These are phyloP conservation scores for Apiospora kogelbergensis DNA, from an alignment of 2,329 filamentous ascomycete species.

Conservation along the genomic window DNA sequence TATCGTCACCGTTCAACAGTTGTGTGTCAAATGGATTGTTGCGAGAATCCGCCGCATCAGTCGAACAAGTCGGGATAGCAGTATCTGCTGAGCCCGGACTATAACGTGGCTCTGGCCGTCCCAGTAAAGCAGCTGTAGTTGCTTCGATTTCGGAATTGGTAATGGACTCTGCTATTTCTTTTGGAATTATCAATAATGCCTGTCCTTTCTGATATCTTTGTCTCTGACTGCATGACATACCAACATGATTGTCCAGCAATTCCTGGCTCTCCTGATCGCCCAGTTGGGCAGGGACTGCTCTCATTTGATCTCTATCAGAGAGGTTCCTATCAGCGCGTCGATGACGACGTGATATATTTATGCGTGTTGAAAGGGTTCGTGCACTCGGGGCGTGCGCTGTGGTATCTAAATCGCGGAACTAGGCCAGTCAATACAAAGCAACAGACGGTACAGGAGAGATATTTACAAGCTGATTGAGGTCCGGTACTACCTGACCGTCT, in stretches of 20 bases:
- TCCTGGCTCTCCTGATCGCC: not conserved
- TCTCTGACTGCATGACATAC: not conserved
- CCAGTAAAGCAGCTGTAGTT: not conserved
- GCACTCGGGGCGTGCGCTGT: not conserved
- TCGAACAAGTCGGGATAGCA: not conserved
- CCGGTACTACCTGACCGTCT: not conserved
- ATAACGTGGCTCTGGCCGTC: not conserved
- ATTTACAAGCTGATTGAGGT: not conserved
- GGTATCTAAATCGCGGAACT: not conserved
- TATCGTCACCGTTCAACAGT: not conserved
- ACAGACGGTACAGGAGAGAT: not conserved
- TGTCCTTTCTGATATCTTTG: not conserved
- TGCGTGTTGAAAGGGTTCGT: not conserved
- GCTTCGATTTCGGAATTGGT: not conserved
- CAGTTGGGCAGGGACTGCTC: not conserved
- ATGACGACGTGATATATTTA: not conserved
- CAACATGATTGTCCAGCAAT: not conserved
- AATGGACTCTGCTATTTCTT: not conserved
- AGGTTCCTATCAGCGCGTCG: not conserved
- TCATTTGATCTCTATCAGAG: not conserved
- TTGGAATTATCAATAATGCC: not conserved
- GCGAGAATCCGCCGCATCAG: not conserved
- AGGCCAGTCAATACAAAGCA: not conserved
- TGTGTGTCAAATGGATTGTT: not conserved
- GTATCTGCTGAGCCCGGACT: not conserved